These are phyloP conservation scores for Cyclotella kingstonii DNA, from an alignment of 108 stramenopile species.

Conservation along the genomic window DNA sequence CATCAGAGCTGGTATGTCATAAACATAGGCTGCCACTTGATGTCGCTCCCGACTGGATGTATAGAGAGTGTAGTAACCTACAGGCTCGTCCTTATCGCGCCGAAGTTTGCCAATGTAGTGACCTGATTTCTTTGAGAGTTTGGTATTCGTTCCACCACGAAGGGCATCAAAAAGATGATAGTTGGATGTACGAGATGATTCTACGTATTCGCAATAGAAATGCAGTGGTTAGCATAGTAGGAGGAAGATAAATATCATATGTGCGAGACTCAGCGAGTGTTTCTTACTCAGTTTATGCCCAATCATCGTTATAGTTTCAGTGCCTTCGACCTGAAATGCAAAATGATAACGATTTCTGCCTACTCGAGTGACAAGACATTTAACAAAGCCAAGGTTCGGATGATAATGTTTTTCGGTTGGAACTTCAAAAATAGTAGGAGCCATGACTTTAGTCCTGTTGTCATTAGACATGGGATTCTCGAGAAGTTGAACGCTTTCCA, in stretches of 20 bases:
- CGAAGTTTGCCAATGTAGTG: slow-evolving; percentile 73
- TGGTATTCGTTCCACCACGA: slow-evolving; percentile 45
- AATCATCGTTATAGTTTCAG: slow-evolving; percentile 24
- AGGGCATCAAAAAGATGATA: slow-evolving; percentile 72
- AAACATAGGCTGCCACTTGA: slow-evolving; percentile 58
- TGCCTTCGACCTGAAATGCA: slow-evolving; percentile 15
- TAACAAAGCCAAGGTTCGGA: slow-evolving; percentile 6
- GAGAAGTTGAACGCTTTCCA: slow-evolving; percentile 13
- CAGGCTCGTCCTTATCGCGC: slow-evolving; percentile 40
- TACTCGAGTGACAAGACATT: slow-evolving; percentile 20
- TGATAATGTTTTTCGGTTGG: slow-evolving; percentile 22
- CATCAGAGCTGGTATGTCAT: slow-evolving; percentile 49
- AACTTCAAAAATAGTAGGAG: slow-evolving; percentile 10
- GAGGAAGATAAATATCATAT: background rate
- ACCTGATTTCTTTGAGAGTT: slow-evolving; percentile 63
- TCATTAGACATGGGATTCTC: slow-evolving; percentile 13
- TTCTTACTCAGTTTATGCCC: slow-evolving; percentile 19
- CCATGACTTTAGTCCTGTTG: background rate
- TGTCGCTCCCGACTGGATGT: slow-evolving; percentile 43
- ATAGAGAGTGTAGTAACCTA: slow-evolving; percentile 40
- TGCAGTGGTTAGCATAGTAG: background rate
- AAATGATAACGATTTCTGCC: slow-evolving; percentile 22
- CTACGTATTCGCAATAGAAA: background rate
- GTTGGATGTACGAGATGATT: slow-evolving; percentile 46
- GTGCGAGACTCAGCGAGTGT: background rate